These are phyloP conservation scores for Speleostelium caveatum DNA, from an alignment of 78 protist species.

Conservation along the genomic window DNA sequence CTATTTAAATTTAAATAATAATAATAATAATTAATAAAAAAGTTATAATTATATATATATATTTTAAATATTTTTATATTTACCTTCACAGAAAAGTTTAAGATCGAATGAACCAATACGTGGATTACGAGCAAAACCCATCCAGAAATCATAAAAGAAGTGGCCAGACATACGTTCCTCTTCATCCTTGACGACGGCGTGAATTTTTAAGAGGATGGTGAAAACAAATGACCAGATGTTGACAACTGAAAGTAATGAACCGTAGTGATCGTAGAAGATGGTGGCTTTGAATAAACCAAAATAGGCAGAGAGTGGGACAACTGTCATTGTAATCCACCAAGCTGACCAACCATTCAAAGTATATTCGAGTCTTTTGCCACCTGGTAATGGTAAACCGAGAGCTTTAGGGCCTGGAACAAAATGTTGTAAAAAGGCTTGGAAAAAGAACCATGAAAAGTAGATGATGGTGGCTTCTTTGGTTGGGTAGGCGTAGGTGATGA, in stretches of 20 bases:
- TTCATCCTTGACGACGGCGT: slow-evolving; percentile 5
- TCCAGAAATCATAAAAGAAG: slow-evolving; percentile 89
- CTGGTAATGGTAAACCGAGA: slow-evolving; percentile 57
- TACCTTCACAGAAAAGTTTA: slow-evolving; percentile 91
- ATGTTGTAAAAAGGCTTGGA: slow-evolving; percentile 26
- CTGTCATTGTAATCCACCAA: slow-evolving; percentile 63
- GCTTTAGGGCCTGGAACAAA: slow-evolving; percentile 52
- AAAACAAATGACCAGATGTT: slow-evolving; percentile 65
- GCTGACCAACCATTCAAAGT: slow-evolving; percentile 69
- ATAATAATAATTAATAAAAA: no score
- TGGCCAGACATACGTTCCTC: slow-evolving; percentile 60
- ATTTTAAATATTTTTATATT: no score
- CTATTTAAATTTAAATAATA: no score
- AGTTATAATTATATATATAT: no score
- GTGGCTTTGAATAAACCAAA: slow-evolving; percentile 63
- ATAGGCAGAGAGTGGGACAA: not conserved
- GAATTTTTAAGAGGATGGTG: slow-evolving; percentile 59
- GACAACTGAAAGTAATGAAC: slow-evolving; percentile 37
- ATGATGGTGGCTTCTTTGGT: slow-evolving; percentile 59
- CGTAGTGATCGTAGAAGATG: slow-evolving; percentile 63
- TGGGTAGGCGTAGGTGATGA: slow-evolving; percentile 53
- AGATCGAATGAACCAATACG: slow-evolving; percentile 90
- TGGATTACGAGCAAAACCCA: slow-evolving; percentile 94
- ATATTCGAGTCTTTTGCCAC: slow-evolving; percentile 57
- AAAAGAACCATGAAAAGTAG: slow-evolving; percentile 64